Evolutionary conservation across 2,329 filamentous ascomycete genomes (phyloP).

Genomic region (Beauveria brongniartii): DNA sequence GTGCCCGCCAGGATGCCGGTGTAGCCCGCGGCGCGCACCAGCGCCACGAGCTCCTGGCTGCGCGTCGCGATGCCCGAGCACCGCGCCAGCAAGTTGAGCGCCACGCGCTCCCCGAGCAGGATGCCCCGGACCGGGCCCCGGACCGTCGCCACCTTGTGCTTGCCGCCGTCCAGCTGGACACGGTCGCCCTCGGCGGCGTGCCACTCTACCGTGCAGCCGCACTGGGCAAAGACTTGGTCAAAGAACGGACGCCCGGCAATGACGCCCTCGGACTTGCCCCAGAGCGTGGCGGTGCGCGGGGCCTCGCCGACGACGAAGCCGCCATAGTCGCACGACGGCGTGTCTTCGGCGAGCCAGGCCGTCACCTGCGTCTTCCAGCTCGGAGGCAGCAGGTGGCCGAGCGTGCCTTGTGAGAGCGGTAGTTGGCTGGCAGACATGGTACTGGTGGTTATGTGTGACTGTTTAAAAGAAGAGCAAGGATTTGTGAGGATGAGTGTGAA

Average conservation of each 20-base stretch:
- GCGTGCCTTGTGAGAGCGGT: constrained; percentile 29
- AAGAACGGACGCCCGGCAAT: constrained; percentile 92
- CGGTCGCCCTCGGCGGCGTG: constrained; percentile 65
- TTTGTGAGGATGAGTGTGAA: too few species aligned
- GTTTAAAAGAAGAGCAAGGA: too few species aligned
- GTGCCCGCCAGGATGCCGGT: constrained; percentile 83
- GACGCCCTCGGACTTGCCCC: constrained; percentile 66
- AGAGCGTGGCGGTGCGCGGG: constrained; percentile 55
- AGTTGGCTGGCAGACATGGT: neutral
- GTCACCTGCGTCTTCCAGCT: constrained; percentile 76
- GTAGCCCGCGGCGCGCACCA: constrained; percentile 62
- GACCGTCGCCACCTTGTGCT: constrained; percentile 68
- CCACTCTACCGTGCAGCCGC: constrained; percentile 90
- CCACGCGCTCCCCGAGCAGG: constrained; percentile 87
- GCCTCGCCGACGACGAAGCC: constrained; percentile 86
- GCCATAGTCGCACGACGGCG: constrained; percentile 92
- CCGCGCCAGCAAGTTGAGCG: constrained; percentile 79
- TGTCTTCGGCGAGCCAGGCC: constrained; percentile 90
- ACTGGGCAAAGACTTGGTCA: constrained; percentile 83
- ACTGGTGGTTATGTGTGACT: too few species aligned
- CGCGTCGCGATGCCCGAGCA: constrained; percentile 86
- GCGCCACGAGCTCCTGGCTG: constrained; percentile 45
- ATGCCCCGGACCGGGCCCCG: constrained; percentile 71
- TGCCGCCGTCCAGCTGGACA: constrained; percentile 44
- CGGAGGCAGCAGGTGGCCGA: constrained; percentile 68